Evolutionary conservation across 495 filamentous ascomycete genomes (phyloP), one percentile per base, ranked within the genome.

Genomic region (Xylaria sp.): DNA sequence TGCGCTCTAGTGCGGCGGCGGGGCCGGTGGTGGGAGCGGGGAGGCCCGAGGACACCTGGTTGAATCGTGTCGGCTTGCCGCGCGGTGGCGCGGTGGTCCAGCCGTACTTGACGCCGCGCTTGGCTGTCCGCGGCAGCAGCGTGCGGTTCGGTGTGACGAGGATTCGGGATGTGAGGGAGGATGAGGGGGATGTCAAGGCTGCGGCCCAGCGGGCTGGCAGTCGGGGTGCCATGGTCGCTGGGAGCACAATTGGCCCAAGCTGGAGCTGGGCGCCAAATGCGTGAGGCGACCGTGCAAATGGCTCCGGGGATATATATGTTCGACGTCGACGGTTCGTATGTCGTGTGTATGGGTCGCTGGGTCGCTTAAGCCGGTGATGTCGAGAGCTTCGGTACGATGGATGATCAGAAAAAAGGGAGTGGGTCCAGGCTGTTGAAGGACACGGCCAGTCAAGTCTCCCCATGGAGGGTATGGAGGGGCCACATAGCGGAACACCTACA

Each of bases 1-100:
- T 94, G 62, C 95, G 93, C 78, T 88, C 85, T 44, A 98, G 88
- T 6, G 95, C 94, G 17, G 93, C 94, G 4, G 90, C 88, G 14
- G 91, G 88, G 7, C 93, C 93, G 14, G 91, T 88, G 41, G 89
- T 88, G 40, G 93, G 90, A 21, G 88, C 80, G 0, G 87, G 87
- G 6, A 89, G 76, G 52, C 85, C 86, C 0, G 84, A 74, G 11
- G 78, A 80, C 8, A 75, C 68, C 70, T 87, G 85, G 81, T 88
- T 88, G 83, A 86, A 89, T 24, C 84, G 83, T n/a, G 67, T 74
- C 5, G 82, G 82, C 50, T 73, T 78, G 67, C 68, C 69, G 24
- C 82, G 81, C 3, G 69, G 46, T 55, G 81, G 76, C 19, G 80
- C 80, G 0, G 87, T 88, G 33, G 76, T 80, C 87, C 87, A 88